A percentile compares a stretch with the other conserved stretches of the same genome.
Evolutionary conservation across 805 yeast species (phyloP).

Genomic region (Wickerhamomyces rabaulensis): DNA sequence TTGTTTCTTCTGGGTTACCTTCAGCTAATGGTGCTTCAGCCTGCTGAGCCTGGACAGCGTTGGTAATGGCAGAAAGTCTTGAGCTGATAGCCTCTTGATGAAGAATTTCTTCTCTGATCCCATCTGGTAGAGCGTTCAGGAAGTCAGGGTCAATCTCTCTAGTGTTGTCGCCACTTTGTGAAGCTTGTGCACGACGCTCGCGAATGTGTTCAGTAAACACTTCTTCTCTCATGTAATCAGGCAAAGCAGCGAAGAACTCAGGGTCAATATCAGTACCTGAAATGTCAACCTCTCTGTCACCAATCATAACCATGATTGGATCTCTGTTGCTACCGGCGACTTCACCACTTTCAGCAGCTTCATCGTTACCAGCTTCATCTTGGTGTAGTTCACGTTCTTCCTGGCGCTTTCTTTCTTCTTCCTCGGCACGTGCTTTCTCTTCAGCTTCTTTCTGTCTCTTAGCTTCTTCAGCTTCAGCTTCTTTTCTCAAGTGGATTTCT

Average conservation of each 20-base stretch:
- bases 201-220: slow-evolving; percentile 81
- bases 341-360: slow-evolving; percentile 6
- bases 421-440: slow-evolving; percentile 23
- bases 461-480: slow-evolving; percentile 24
- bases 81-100: slow-evolving; percentile 48
- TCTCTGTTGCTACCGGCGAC: slow-evolving; percentile 18
- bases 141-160: slow-evolving; percentile 78
- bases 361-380: slow-evolving; percentile 7
- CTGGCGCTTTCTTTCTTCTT: slow-evolving; percentile 22
- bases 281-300: slow-evolving; percentile 76
- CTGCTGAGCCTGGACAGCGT: slow-evolving; percentile 9
- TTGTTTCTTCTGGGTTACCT: slow-evolving; percentile 10
- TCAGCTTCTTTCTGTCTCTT: slow-evolving; percentile 25
- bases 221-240: slow-evolving; percentile 90
- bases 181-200: slow-evolving; percentile 61
- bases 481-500: slow-evolving; percentile 23
- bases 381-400: slow-evolving; percentile 15
- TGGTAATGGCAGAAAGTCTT: slow-evolving; percentile 21
- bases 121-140: slow-evolving; percentile 71
- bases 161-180: slow-evolving; percentile 35
- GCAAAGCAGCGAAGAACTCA: slow-evolving; percentile 81
- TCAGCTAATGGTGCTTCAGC: background rate
- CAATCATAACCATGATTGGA: slow-evolving; percentile 68
- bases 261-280: slow-evolving; percentile 91
- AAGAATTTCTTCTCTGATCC: slow-evolving; percentile 54